phyloP scores from a whole-genome alignment of 352 stramenopile species.

The Pythium rishiriense region DNA sequence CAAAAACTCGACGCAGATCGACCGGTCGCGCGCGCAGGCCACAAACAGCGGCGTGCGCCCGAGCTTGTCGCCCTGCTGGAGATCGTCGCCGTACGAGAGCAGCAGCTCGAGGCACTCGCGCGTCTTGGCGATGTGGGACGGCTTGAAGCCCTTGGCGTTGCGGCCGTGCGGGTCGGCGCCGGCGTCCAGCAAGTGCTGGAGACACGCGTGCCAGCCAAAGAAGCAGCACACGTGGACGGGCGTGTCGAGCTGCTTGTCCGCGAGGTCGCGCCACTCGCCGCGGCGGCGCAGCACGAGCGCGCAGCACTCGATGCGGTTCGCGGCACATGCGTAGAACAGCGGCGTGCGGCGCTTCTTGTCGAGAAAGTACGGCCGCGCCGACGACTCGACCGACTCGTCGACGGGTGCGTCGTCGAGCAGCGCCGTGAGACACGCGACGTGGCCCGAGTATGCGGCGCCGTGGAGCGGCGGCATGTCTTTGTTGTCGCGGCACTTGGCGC shows the following conservation, averaged over 20 bases:
- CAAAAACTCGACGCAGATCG: conserved; percentile 55
- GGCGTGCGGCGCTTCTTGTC: conserved; percentile 69
- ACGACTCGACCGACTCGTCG: background rate
- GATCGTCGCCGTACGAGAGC: conserved; percentile 54
- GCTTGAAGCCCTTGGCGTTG: conserved; percentile 71
- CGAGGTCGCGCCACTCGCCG: conserved; percentile 50
- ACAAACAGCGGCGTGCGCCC: conserved; percentile 64
- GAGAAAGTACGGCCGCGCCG: conserved; percentile 20
- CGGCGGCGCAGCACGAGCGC: conserved; percentile 36
- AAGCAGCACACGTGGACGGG: conserved; percentile 75
- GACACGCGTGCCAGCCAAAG: conserved; percentile 57
- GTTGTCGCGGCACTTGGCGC: conserved; percentile 39
- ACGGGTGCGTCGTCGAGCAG: conserved; percentile 26
- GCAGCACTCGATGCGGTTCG: conserved; percentile 48
- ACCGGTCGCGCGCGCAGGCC: conserved; percentile 55
- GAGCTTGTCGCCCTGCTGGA: conserved; percentile 68
- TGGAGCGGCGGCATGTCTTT: conserved; percentile 62
- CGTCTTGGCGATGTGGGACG: conserved; percentile 61
- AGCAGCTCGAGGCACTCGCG: conserved; percentile 53
- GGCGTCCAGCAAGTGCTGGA: conserved; percentile 46
- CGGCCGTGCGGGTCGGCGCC: conserved; percentile 60
- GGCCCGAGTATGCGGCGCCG: conserved; percentile 55
- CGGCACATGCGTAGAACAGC: conserved; percentile 69
- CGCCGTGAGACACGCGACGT: conserved; percentile 37
- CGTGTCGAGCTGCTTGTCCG: conserved; percentile 60